These are phyloP conservation scores for Geosiphon pyriformis DNA, from an alignment of 192 early-diverging fungal species.

Conservation along the genomic window DNA sequence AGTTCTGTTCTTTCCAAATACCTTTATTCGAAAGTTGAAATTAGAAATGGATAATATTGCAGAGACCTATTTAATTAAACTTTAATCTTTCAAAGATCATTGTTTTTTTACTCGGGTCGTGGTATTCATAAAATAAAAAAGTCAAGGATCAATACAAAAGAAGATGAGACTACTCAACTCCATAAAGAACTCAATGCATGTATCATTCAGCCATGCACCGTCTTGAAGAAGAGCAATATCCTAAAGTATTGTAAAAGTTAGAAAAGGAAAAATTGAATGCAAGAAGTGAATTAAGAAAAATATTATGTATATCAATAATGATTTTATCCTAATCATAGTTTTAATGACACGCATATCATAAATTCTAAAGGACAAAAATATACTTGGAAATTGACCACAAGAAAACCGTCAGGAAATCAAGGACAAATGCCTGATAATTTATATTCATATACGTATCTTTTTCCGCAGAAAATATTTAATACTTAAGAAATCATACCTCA, in stretches of 20 bases:
- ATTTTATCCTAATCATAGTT: too few species aligned
- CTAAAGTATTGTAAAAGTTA: not conserved
- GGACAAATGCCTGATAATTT: too few species aligned
- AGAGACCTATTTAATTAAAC: not conserved
- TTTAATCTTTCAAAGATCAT: not conserved
- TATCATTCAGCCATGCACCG: slow-evolving; percentile 12
- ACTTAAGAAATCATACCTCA: not conserved
- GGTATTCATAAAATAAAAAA: too few species aligned
- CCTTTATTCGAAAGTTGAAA: not conserved
- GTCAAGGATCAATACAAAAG: not conserved
- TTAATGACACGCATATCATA: too few species aligned
- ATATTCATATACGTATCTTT: too few species aligned
- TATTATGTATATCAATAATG: too few species aligned
- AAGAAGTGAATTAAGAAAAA: not conserved
- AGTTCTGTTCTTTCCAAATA: slow-evolving; percentile 1
- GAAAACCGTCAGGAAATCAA: too few species aligned
- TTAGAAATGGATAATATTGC: not conserved
- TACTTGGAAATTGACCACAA: too few species aligned
- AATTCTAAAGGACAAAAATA: too few species aligned
- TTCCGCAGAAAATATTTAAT: too few species aligned
- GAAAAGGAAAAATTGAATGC: not conserved
- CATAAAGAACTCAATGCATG: slow-evolving; percentile 10
- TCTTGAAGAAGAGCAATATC: not conserved
- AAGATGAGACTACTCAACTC: slow-evolving; percentile 1
- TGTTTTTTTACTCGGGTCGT: too few species aligned